Base-by-base conservation (phyloP, 208 protist genomes). In the Leishmania turanica region DNA sequence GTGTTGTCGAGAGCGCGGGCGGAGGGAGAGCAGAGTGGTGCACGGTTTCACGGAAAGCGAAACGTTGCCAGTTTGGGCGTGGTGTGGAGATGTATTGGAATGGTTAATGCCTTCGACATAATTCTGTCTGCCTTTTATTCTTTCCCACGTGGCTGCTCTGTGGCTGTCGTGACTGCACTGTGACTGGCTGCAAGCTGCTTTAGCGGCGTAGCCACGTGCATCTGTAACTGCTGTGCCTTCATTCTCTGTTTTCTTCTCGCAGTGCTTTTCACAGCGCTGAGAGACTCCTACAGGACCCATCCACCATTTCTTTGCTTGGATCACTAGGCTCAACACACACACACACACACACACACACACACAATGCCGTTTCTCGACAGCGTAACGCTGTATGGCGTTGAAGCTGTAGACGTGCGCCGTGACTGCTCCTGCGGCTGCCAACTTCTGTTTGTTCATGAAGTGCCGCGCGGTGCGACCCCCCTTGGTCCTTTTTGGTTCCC, bases 221-320 rank as follows among this genome's bases (percentile, higher is more conserved):
- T 73, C 24, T 73, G 27, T 34, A 11, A 47, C 68, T 73, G 2
- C 21, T 54, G 34, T 60, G 40, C 13, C 42, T 24, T 53, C 49
- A 34, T n/a, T 40, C 31, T 84, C 64, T 62, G 62, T 60, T 75
- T 76, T 45, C 47, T 66, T 47, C 24, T 77, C 6, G 65, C 15
- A 47, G 65, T 70, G 37, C 21, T 8, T 13, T 27, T 3, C 8
- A 13, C 19, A 7, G 17, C 15, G 37, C 68, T 31, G 40, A 54
- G 40, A 31, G 45, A 17, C 1, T n/a, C 68, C 24, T 37, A 19
- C 27, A 21, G 68, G 45, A 17, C 24, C 45, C 40, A n/a, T 17
- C 17, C 17, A 11, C n/a, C n/a, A 45, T 53, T 49, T 49, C 40
- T 27, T 49, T 73, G 13, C 58, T n/a, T 40, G n/a, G 68, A 49